phyloP scores from a whole-genome alignment of 2,329 filamentous ascomycete genomes.

The Fusarium sp. region DNA sequence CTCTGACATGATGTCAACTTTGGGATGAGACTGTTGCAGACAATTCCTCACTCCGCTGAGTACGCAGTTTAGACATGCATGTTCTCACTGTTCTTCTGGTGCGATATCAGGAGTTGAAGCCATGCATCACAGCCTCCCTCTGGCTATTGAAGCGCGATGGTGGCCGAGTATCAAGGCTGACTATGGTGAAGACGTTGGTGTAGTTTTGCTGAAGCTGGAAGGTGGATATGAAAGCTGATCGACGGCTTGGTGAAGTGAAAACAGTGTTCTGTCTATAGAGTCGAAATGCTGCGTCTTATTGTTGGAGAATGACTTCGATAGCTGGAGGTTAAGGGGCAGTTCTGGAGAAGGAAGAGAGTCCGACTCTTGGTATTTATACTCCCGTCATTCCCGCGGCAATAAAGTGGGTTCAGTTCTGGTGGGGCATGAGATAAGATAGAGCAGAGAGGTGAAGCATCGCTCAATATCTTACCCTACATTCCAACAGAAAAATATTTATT shows the following conservation, averaged over 20 bases:
- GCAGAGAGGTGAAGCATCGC: not conserved
- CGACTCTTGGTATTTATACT: not conserved
- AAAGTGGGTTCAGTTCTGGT: not conserved
- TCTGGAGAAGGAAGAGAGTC: accelerated
- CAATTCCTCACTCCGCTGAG: no score
- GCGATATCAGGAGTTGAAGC: not conserved
- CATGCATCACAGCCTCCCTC: not conserved
- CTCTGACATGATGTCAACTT: no score
- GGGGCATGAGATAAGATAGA: not conserved
- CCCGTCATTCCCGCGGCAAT: not conserved
- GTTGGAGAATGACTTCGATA: accelerated
- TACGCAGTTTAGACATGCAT: not conserved
- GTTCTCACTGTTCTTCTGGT: no score
- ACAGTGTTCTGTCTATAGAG: accelerated
- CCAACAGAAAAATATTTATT: accelerated
- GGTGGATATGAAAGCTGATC: not conserved
- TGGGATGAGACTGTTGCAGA: not conserved
- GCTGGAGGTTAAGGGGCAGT: not conserved
- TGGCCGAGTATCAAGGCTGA: not conserved
- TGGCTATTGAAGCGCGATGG: not conserved
- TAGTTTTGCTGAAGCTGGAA: not conserved
- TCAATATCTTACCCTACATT: not conserved
- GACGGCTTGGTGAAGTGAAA: no score
- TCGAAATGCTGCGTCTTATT: not conserved
- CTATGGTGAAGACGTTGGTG: not conserved